phyloP scores from a whole-genome alignment of 352 stramenopile genomes.

The Globisporangium sylvaticum region DNA sequence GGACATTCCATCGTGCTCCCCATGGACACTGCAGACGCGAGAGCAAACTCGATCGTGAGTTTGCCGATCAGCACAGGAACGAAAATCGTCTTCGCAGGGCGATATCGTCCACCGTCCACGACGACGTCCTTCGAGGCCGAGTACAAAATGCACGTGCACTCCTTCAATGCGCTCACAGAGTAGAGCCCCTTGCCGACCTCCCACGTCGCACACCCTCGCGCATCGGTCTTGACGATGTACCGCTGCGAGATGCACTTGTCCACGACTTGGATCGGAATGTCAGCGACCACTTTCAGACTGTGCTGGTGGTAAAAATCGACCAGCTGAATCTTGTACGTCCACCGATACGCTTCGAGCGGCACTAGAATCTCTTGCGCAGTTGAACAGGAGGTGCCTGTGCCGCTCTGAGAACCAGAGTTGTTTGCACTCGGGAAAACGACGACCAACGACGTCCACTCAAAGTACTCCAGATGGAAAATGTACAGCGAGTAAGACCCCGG shows the following conservation, averaged over 20 bases:
- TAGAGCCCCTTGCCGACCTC: slow-evolving; percentile 61
- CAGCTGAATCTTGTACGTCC: slow-evolving; percentile 57
- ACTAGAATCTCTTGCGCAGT: slow-evolving; percentile 50
- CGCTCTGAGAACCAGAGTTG: slow-evolving; percentile 33
- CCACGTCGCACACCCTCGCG: slow-evolving; percentile 40
- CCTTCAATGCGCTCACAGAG: slow-evolving; percentile 39
- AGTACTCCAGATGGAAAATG: slow-evolving; percentile 66
- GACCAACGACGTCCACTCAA: slow-evolving; percentile 63
- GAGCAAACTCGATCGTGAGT: slow-evolving; percentile 30
- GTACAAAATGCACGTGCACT: slow-evolving; percentile 62
- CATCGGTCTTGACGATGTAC: slow-evolving; percentile 37
- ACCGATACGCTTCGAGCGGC: slow-evolving; percentile 53
- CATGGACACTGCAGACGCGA: slow-evolving; percentile 6
- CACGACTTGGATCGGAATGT: slow-evolving; percentile 48
- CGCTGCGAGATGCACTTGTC: slow-evolving; percentile 54
- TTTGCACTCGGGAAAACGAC: slow-evolving; percentile 54
- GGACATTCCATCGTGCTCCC: not conserved
- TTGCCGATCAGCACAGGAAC: slow-evolving; percentile 62
- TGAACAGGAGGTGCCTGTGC: slow-evolving; percentile 19
- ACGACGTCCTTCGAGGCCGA: slow-evolving; percentile 66
- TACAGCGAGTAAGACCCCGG: slow-evolving; percentile 68
- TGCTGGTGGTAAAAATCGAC: slow-evolving; percentile 69
- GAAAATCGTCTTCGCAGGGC: slow-evolving; percentile 37
- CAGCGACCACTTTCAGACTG: slow-evolving; percentile 27
- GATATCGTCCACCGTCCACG: slow-evolving; percentile 56